These are phyloP conservation scores for Candida labiduridarum DNA, from an alignment of 1,139 yeast species.

Conservation along the genomic window DNA sequence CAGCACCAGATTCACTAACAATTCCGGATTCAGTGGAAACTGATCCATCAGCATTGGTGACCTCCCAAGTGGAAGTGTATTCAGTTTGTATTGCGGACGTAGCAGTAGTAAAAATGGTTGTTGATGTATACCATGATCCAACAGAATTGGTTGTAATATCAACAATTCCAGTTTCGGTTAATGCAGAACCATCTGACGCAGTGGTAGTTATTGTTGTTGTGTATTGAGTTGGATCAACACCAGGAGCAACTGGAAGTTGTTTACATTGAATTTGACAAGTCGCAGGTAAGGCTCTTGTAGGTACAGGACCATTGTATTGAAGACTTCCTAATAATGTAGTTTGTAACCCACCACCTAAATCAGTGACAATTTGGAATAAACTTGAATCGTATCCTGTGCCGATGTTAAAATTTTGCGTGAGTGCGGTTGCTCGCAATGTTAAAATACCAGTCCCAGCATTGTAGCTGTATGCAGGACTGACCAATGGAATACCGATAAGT, in stretches of 20 bases:
- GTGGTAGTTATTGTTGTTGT: background rate
- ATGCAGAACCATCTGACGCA: background rate
- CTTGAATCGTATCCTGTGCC: conserved; percentile 24
- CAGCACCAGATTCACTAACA: no score
- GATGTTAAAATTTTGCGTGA: conserved; percentile 22
- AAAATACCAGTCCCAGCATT: conserved; percentile 23
- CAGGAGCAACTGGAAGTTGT: conserved; percentile 19
- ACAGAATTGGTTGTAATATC: background rate
- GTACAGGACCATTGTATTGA: conserved; percentile 22
- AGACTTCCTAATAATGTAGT: conserved; percentile 15
- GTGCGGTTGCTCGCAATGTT: conserved; percentile 15
- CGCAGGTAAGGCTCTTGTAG: conserved; percentile 17
- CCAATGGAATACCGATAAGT: conserved; percentile 17
- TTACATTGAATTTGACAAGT: conserved; percentile 16
- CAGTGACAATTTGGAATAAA: conserved; percentile 17
- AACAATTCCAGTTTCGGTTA: background rate
- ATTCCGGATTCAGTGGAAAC: conserved; percentile 9
- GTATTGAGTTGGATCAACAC: conserved; percentile 5
- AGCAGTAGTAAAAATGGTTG: conserved; percentile 6
- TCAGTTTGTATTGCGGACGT: background rate
- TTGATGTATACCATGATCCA: conserved; percentile 10
- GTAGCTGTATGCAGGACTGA: conserved; percentile 15
- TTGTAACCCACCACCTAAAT: conserved; percentile 18
- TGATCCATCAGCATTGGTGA: conserved; percentile 2
- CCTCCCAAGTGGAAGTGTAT: conserved; percentile 7